Evolutionary conservation across 2,329 filamentous ascomycete species (phyloP).

Genomic region (Bipolaris gigantea): DNA sequence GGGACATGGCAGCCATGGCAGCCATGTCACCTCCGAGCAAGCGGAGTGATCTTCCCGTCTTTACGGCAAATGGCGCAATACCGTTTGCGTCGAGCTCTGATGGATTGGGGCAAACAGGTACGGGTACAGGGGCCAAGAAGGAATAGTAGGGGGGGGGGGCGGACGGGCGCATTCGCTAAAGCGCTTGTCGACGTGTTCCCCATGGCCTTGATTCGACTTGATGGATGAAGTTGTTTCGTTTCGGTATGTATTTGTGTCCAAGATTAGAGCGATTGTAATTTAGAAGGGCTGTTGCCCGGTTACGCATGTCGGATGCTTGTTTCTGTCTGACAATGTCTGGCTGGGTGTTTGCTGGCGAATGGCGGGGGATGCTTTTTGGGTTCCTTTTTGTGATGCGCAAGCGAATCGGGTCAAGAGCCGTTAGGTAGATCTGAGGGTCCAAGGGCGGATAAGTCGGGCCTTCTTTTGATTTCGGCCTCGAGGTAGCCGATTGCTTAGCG

Average conservation of each 20-base stretch:
- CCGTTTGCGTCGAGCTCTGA: constrained; percentile 38
- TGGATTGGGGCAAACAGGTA: constrained; percentile 2
- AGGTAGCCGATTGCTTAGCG: constrained; percentile 1
- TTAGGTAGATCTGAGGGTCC: background rate
- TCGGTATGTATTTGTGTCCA: background rate
- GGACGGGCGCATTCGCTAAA: constrained; percentile 45
- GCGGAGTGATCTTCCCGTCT: constrained; percentile 52
- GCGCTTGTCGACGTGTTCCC: background rate
- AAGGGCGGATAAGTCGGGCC: background rate
- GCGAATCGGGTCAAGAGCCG: constrained; percentile 8
- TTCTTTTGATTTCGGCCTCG: background rate
- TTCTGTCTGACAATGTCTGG: background rate
- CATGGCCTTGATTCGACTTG: background rate
- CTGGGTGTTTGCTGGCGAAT: constrained; percentile 7
- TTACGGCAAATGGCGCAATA: constrained; percentile 48
- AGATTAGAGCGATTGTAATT: constrained; percentile 1
- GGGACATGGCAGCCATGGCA: constrained; percentile 9
- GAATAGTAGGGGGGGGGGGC: constrained; percentile 46
- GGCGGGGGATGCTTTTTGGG: background rate
- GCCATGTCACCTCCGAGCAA: constrained; percentile 39
- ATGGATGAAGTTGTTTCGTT: background rate
- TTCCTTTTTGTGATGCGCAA: background rate
- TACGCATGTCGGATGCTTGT: background rate
- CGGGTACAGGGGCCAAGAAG: constrained; percentile 2
- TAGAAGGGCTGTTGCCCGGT: constrained; percentile 1